A percentile compares a stretch with the other conserved stretches of the same genome.
These are phyloP conservation scores for Pyrenula aspistea DNA, from an alignment of 495 filamentous ascomycete genomes.

Conservation along the genomic window DNA sequence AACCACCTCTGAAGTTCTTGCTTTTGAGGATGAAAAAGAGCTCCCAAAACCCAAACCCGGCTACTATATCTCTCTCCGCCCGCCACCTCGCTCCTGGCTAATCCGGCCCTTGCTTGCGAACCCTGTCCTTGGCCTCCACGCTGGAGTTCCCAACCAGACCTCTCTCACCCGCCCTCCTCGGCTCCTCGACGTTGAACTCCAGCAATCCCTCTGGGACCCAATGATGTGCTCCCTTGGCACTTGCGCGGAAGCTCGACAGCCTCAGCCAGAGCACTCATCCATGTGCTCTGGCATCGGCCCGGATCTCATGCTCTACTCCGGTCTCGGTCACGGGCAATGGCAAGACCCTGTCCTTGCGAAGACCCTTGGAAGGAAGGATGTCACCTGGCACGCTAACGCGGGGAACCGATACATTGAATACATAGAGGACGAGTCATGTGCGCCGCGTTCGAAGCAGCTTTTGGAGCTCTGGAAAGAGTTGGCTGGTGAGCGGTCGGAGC, in stretches of 20 bases:
- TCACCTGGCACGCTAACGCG: neutral
- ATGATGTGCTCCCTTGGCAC: neutral
- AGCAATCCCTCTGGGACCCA: neutral
- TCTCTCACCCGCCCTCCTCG: neutral
- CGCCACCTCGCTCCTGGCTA: neutral
- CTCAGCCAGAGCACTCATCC: neutral
- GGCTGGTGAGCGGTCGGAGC: neutral
- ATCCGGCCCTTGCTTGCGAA: neutral
- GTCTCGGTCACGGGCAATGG: neutral
- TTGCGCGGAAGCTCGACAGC: neutral
- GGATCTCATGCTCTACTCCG: neutral
- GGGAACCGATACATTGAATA: neutral
- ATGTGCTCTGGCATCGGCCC: neutral
- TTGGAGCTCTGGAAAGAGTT: neutral
- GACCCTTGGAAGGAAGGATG: neutral
- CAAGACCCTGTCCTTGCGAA: neutral
- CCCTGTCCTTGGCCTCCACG: neutral
- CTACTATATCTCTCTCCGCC: neutral
- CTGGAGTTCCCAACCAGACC: neutral
- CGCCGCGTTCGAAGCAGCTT: no score
- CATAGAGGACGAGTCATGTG: no score
- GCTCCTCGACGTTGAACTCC: neutral
- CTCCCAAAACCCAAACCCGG: neutral
- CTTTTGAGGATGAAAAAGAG: neutral
- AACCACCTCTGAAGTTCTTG: neutral